A percentile compares a stretch with the other conserved stretches of the same genome.
These are phyloP conservation scores for Fistulinella prunicolor DNA, from an alignment of 768 basidiomycete genomes.

Conservation along the genomic window DNA sequence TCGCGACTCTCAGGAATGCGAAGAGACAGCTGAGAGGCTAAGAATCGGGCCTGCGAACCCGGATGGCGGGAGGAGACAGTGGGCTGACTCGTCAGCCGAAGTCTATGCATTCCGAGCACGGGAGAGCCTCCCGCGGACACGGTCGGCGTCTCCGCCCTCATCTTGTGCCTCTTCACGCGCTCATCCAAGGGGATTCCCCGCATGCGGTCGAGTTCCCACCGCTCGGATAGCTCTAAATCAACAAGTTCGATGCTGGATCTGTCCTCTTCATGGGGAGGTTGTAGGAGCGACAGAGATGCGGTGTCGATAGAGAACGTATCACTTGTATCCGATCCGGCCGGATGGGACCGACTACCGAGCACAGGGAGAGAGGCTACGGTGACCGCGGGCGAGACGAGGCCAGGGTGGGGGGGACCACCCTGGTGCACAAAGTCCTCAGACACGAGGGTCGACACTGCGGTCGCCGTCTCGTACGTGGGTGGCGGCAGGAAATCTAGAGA, in stretches of 20 bases:
- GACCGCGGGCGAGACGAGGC: conserved; percentile 22
- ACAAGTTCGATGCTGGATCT: conserved; percentile 52
- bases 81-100: conserved; percentile 29
- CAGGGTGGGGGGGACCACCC: conserved; percentile 24
- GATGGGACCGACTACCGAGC: conserved; percentile 6
- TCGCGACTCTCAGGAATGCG: conserved; percentile 33
- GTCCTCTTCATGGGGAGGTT: conserved; percentile 41
- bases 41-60: conserved; percentile 30
- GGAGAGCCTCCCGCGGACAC: conserved; percentile 12
- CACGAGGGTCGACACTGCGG: conserved; percentile 41
- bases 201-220: conserved; percentile 44
- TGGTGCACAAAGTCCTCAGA: conserved; percentile 38
- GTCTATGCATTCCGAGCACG: conserved; percentile 23
- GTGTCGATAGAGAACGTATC: conserved; percentile 22
- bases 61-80: conserved; percentile 22
- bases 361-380: conserved; percentile 27
- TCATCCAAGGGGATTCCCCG: conserved; percentile 43
- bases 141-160: conserved; percentile 31
- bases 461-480: conserved; percentile 63
- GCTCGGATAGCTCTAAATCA: conserved; percentile 42
- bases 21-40: conserved; percentile 33
- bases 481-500: conserved; percentile 64
- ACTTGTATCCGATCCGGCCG: conserved; percentile 22
- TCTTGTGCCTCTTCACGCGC: conserved; percentile 35
- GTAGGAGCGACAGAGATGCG: conserved; percentile 15